Percentiles rank a stretch among this genome's conserved stretches.
Conservation (phyloP, 805 yeast species). For the Yueomyces sp. region DNA sequence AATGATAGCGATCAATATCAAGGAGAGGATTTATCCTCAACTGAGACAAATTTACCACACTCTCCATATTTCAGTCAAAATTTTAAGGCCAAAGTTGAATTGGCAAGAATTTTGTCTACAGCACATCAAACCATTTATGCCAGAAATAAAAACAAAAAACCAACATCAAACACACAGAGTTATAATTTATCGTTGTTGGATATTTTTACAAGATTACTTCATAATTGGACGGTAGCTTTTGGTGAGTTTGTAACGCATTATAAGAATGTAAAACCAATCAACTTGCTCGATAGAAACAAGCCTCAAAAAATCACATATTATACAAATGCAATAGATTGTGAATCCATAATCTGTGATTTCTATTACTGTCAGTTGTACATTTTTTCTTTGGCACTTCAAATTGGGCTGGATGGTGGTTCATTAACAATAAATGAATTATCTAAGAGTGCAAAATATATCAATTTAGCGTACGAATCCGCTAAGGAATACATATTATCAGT, state of each 20-base stretch:
- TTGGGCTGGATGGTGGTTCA: constrained; percentile 25
- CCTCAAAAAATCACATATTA: constrained; percentile 22
- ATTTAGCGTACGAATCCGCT: constrained; percentile 73
- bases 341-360: constrained; percentile 67
- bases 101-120: constrained; percentile 63
- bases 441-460: constrained; percentile 63
- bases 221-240: constrained; percentile 64
- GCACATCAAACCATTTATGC: constrained; percentile 79
- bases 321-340: constrained; percentile 39
- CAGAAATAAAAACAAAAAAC: constrained; percentile 35
- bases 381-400: constrained; percentile 63
- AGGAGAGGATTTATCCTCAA: not conserved
- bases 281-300: constrained; percentile 13
- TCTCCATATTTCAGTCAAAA: constrained; percentile 41
- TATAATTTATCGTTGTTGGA: constrained; percentile 61
- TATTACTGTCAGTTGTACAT: constrained; percentile 75
- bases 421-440: constrained; percentile 58
- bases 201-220: constrained; percentile 63
- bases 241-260: constrained; percentile 39
- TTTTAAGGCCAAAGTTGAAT: constrained; percentile 70
- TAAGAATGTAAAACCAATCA: constrained; percentile 20
- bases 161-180: constrained; percentile 32
- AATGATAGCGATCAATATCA: constrained; percentile 1
- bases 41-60: constrained; percentile 3
- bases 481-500: constrained; percentile 64